A percentile compares a stretch with the other conserved stretches of the same genome.
Evolutionary conservation across 1,284 basidiomycete genomes (phyloP).

Genomic region (Ceratobasidium sp.): DNA sequence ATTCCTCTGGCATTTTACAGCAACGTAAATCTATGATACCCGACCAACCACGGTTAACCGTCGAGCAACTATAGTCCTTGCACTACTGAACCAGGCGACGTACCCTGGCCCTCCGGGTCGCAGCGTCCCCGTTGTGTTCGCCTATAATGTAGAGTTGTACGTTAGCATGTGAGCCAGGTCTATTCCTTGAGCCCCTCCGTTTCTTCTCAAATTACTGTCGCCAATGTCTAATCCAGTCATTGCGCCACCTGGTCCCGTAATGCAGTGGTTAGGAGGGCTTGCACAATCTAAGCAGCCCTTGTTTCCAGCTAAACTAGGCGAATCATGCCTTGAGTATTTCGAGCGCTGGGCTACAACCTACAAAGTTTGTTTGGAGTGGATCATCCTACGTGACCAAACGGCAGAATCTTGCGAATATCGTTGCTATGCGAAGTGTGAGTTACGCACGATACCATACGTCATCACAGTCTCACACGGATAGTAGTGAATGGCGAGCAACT

Average conservation of each 20-base stretch:
- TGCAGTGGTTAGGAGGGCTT: neutral
- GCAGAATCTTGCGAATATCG: neutral
- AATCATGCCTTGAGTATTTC: slow-evolving; percentile 5
- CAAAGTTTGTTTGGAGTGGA: neutral
- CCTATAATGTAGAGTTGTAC: too few species aligned
- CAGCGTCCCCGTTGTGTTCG: too few species aligned
- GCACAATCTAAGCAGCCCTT: neutral
- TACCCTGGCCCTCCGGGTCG: too few species aligned
- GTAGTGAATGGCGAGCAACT: neutral
- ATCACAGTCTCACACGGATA: neutral
- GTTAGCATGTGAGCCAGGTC: too few species aligned
- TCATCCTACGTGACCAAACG: neutral
- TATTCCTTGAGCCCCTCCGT: neutral
- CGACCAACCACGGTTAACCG: too few species aligned
- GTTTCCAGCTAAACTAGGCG: neutral
- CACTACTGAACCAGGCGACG: too few species aligned
- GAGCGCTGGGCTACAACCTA: slow-evolving; percentile 1
- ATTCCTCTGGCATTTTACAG: too few species aligned
- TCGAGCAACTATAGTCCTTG: too few species aligned
- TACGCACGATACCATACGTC: neutral
- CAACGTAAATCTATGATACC: too few species aligned
- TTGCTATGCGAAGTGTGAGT: neutral
- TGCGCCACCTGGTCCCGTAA: neutral
- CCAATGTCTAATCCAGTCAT: neutral
- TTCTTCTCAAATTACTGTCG: neutral